A percentile compares a stretch with the other conserved stretches of the same genome.
phyloP scores from a whole-genome alignment of 2,329 filamentous ascomycete species.

The Monilinia fructicola region DNA sequence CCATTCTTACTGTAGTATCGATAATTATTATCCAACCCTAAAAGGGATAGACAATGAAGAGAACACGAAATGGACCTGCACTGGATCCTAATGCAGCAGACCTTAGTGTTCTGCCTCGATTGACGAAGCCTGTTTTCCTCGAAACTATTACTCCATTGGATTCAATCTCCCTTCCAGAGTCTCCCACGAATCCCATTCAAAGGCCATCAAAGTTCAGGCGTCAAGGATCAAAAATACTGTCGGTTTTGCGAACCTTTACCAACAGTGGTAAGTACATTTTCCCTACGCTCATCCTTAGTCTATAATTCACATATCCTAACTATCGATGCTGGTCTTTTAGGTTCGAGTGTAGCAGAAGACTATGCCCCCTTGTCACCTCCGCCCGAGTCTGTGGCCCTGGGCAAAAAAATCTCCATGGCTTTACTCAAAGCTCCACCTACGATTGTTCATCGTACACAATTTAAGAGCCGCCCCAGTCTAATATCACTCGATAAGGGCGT shows the following conservation, averaged over 20 bases:
- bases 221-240: constrained; percentile 46
- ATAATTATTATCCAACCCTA: constrained; percentile 11
- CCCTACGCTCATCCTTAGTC: background rate
- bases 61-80: constrained; percentile 27
- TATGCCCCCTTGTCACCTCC: constrained; percentile 17
- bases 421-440: constrained; percentile 45
- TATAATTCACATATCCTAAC: background rate
- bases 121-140: constrained; percentile 1
- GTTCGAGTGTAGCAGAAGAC: constrained; percentile 9
- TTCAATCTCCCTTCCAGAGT: constrained; percentile 33
- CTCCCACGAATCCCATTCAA: constrained; percentile 29
- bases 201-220: constrained; percentile 44
- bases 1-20: constrained; percentile 21
- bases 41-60: constrained; percentile 30
- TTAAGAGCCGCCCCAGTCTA: constrained; percentile 43
- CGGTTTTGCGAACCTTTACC: constrained; percentile 46
- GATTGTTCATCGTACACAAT: constrained; percentile 45
- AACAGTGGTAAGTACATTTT: constrained; percentile 40
- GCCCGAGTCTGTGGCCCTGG: constrained; percentile 5
- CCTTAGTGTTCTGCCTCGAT: background rate
- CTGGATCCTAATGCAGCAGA: constrained; percentile 19
- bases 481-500: constrained; percentile 42
- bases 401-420: constrained; percentile 44
- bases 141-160: background rate
- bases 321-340: background rate